Base-by-base conservation (phyloP, 1,284 basidiomycete species). In the Megacollybia platyphylla region DNA sequence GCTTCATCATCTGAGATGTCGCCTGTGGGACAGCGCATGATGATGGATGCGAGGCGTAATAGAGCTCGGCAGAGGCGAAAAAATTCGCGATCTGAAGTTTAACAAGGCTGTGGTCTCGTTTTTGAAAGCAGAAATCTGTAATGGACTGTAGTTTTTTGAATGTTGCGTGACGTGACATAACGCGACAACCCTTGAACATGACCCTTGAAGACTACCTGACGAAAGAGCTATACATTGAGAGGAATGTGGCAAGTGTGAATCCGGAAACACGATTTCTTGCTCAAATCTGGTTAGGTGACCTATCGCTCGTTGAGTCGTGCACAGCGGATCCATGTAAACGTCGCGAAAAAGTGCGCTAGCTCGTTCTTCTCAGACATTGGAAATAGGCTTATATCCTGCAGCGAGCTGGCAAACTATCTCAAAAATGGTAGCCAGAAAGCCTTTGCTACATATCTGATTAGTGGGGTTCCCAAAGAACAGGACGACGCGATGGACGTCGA, bases 1-100 rank as follows among this genome's bases (percentile, higher is more conserved):
- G 70, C 75, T n/a, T 77, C 72, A 20, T 83, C 81, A 3, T 71
- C 79, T 9, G 83, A 85, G 49, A 59, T 86, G 39, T 85, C 82
- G 17, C 79, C 79, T 8, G 57, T 78, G 29, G 76, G 69, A 6
- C 67, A 66, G 49, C 68, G 79, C 53, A 67, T 86, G 53, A 85
- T 85, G 83, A 59, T 62, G 44, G 68, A 75, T 51, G 54, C 79
- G 39, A 63, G 82, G 46, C 64, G 72, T 48, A 70, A 78, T 53
- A 65, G 76, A 24, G 20, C 20, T 24, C 20, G 42, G 64, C 61
- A 58, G 63, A 62, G 36, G 68, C 65, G 9, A 64, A 74, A 36
- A 52, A 52, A 42, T 24, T 24, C 20, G 5, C 20, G 20, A 24
- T 4, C 20, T 24, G 20, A 2, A 24, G 20, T 34, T 7, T 34